Evolutionary conservation across 306 rosid species (phyloP), one percentile per base, ranked within the genome.

Genomic region (Myrica gale): DNA sequence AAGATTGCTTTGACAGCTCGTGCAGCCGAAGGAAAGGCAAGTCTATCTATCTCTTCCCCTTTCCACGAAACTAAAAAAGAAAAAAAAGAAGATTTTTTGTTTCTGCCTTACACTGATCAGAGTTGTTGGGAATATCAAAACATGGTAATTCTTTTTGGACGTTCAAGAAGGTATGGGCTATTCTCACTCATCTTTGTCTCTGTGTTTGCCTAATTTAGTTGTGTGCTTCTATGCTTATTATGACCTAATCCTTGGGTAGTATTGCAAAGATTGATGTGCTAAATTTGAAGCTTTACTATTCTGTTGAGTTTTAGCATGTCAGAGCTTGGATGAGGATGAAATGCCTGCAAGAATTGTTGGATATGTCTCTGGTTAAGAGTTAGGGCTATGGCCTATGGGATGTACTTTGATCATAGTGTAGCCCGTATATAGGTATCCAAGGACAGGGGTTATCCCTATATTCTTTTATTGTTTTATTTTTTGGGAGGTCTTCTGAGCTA

Each of bases 1-100:
- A 92, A 79, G 90, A 82, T 96, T 81, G 98, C 96, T 85, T 80
- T 96, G 77, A 84, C 97, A 53, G 96, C 97, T 75, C 94, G 92
- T 50, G 99, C 89, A 32, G 99, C 98, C 39, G 97, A 96, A 91
- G 99, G 97, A 88, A 96, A 96, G 98, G 99, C 80, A 83, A 82
- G 91, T 81, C 74, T 12, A n/a, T n/a, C 52, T 45, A 8, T 7
- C 12, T 23, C 15, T 39, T 9, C 15, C 19, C 15, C 37, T 32
- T 2, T 2, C 37, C 37, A 0, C 37, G 3, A 32, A 32, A 32
- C 37, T 32, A 32, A 32, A 32, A 32, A 32, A 32, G 37, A 2
- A 32, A 32, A 32, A 26, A 32, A 32, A 32, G 3, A 4, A 21
- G 21, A 60, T 46, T 21, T 42, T 68, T 39, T 20, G 4, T 56